A percentile compares a stretch with the other conserved stretches of the same genome.
These are phyloP conservation scores for Fistulinella prunicolor DNA, from an alignment of 768 basidiomycete genomes.

Conservation along the genomic window DNA sequence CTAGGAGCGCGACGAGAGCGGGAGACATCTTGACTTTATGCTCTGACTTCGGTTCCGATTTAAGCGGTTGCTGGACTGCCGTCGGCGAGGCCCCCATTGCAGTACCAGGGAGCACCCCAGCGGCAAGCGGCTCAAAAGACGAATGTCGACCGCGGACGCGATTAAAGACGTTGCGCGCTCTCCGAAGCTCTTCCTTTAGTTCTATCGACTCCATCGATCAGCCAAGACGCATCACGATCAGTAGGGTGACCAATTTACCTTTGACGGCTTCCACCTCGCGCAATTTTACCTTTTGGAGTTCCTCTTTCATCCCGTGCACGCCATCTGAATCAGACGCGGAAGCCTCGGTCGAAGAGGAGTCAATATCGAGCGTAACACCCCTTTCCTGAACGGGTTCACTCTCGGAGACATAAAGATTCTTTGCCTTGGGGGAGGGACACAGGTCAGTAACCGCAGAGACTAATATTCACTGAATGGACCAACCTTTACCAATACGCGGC, in stretches of 20 bases:
- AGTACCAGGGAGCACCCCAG: constrained; percentile 12
- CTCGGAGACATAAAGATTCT: constrained; percentile 64
- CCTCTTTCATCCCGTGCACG: constrained; percentile 25
- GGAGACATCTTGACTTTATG: constrained; percentile 70
- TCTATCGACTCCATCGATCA: constrained; percentile 27
- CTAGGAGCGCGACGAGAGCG: constrained; percentile 68
- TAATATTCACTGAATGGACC: no score
- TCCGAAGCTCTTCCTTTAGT: constrained; percentile 38
- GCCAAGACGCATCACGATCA: constrained; percentile 7
- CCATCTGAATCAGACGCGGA: constrained; percentile 35
- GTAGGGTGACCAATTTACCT: constrained; percentile 22
- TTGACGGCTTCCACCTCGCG: constrained; percentile 37
- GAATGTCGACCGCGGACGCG: constrained; percentile 37
- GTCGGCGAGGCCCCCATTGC: constrained; percentile 3
- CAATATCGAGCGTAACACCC: constrained; percentile 35
- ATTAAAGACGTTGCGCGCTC: constrained; percentile 40
- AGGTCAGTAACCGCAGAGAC: background rate
- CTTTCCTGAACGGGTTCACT: constrained; percentile 33
- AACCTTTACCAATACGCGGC: constrained; percentile 82
- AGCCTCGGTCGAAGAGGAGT: constrained; percentile 42
- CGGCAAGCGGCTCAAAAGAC: constrained; percentile 17
- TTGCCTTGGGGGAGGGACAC: constrained; percentile 47
- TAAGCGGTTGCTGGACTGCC: constrained; percentile 15
- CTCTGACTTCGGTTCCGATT: constrained; percentile 12
- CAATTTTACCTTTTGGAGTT: constrained; percentile 23